These are phyloP conservation scores for Candida ulmi DNA, from an alignment of 805 yeast genomes.

Conservation along the genomic window DNA sequence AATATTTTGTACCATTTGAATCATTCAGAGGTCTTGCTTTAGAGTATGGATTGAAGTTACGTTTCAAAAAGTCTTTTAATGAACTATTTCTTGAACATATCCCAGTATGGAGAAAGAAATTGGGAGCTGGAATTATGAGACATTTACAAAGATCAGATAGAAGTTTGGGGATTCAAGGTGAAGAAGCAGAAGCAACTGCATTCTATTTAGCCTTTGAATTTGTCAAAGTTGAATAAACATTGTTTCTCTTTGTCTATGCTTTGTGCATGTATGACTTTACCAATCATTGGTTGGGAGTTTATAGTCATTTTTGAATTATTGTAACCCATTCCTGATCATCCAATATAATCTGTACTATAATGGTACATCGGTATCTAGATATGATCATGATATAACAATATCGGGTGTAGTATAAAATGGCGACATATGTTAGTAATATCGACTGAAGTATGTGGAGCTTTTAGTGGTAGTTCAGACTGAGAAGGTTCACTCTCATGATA, in stretches of 20 bases:
- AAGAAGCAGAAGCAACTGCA: constrained; percentile 82
- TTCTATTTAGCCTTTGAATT: constrained; percentile 83
- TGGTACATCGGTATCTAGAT: too few species aligned
- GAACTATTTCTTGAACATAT: constrained; percentile 79
- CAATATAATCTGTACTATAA: too few species aligned
- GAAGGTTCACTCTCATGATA: too few species aligned
- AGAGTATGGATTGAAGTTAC: constrained; percentile 70
- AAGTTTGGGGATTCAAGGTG: constrained; percentile 79
- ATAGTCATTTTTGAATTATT: too few species aligned
- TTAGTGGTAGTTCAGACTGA: too few species aligned
- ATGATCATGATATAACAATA: too few species aligned
- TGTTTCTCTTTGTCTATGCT: not conserved
- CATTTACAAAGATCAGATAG: constrained; percentile 77
- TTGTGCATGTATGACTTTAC: too few species aligned
- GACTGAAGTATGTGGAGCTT: too few species aligned
- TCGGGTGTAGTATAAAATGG: too few species aligned
- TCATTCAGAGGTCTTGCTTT: constrained; percentile 76
- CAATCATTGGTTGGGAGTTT: too few species aligned
- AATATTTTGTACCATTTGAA: constrained; percentile 93
- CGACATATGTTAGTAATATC: too few species aligned
- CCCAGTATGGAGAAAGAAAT: constrained; percentile 52
- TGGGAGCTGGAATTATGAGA: constrained; percentile 58
- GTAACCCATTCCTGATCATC: too few species aligned
- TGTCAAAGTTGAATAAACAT: constrained; percentile 38
- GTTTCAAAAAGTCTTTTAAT: constrained; percentile 69